Conservation (phyloP, 805 yeast species). For the Nakazawaea siamensis region DNA sequence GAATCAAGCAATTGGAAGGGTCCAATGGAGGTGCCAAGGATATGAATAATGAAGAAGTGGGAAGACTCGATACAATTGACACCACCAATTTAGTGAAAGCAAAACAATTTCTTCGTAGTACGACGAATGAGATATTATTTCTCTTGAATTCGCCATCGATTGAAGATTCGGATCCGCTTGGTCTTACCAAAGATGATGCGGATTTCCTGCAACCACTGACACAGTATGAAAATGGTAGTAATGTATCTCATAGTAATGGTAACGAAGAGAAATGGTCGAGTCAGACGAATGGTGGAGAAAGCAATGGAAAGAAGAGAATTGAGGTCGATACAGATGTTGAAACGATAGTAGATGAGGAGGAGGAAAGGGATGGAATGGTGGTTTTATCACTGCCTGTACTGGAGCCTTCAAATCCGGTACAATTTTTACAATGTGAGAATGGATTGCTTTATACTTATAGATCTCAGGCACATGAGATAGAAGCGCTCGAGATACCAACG, state of each 20-base stretch:
- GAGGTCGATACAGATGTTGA: conserved; percentile 3
- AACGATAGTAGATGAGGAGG: conserved; percentile 1
- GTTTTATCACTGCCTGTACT: too few relatives aligned
- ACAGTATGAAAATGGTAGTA: too few relatives aligned
- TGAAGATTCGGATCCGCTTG: conserved; percentile 21
- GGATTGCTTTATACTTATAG: too few relatives aligned
- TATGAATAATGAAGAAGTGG: conserved; percentile 3
- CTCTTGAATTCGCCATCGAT: conserved; percentile 25
- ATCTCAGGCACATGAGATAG: too few relatives aligned
- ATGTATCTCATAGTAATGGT: too few relatives aligned
- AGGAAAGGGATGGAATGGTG: too few relatives aligned
- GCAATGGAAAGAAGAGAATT: background rate
- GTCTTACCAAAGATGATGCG: conserved; percentile 14
- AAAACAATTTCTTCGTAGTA: conserved; percentile 23
- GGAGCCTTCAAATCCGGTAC: too few relatives aligned
- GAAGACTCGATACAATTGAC: conserved; percentile 10
- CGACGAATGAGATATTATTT: conserved; percentile 27
- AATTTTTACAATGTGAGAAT: too few relatives aligned
- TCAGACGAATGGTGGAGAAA: too few relatives aligned
- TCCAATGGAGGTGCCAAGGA: background rate
- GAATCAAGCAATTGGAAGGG: background rate
- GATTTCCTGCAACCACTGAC: too few relatives aligned
- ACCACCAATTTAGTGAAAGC: conserved; percentile 19
- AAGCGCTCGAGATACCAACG: too few relatives aligned
- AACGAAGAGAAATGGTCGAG: too few relatives aligned